Percentiles rank a stretch among this genome's conserved stretches.
Conservation (phyloP, 768 basidiomycete species). For the Phlebiopsis flavidoalba region DNA sequence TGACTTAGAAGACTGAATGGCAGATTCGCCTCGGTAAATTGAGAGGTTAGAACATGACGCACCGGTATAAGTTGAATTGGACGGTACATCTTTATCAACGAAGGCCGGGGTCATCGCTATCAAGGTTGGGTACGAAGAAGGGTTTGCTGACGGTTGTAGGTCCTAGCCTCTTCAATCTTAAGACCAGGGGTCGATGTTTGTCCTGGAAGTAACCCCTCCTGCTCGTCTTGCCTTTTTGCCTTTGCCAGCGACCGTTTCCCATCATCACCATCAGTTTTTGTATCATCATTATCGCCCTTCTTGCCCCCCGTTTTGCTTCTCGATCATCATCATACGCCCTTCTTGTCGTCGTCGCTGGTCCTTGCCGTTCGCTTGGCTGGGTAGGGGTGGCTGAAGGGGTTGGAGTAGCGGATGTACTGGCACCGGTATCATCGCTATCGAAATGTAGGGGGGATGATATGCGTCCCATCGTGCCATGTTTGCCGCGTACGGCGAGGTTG, state of each 20-base stretch:
- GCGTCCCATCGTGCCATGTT: slow-evolving; percentile 23
- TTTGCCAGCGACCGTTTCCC: slow-evolving; percentile 3
- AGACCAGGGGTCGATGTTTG: neutral
- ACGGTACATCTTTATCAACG: slow-evolving; percentile 17
- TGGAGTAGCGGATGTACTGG: neutral
- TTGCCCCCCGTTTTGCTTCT: neutral
- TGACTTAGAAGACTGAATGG: neutral
- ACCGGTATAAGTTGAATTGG: slow-evolving; percentile 25
- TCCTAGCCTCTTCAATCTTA: slow-evolving; percentile 3
- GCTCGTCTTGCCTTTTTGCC: neutral
- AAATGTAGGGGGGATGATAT: slow-evolving; percentile 18
- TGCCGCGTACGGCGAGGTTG: slow-evolving; percentile 12
- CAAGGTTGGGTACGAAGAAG: slow-evolving; percentile 19
- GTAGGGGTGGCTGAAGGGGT: neutral
- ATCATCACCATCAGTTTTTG: slow-evolving; percentile 4
- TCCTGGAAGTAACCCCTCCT: neutral
- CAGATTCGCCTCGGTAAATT: neutral
- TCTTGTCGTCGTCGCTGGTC: neutral
- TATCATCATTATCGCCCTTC: neutral
- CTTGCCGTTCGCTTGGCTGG: neutral
- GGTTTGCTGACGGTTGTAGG: slow-evolving; percentile 14
- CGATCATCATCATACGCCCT: slow-evolving; percentile 4
- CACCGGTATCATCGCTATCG: slow-evolving; percentile 11
- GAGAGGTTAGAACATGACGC: slow-evolving; percentile 9
- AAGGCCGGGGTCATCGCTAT: slow-evolving; percentile 21